Base-by-base conservation (phyloP, 202 grass and related monocot species). In the Cymbopogon flexuosus region DNA sequence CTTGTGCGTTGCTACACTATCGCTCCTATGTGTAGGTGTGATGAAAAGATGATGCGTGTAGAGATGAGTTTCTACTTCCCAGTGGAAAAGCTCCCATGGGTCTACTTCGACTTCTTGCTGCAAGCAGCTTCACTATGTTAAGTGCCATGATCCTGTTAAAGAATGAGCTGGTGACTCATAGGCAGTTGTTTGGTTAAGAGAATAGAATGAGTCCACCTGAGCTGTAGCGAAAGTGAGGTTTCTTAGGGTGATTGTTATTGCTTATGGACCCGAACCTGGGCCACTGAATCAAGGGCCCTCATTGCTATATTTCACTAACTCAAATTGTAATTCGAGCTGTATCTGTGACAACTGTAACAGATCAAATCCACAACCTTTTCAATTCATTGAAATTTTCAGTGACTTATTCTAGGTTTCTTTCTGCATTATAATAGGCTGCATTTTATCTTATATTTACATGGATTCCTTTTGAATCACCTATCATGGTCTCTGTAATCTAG, bases 381-480 rank as follows among this genome's bases (percentile, higher is more conserved):
- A n/a, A 10, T 76, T 72, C 13, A 29, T 6, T 2, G 54, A 58
- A 83, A 36, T 75, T 35, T 73, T 39, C 40, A 2, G 10, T 10
- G 58, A 62, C 2, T 10, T 23, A 51, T 29, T 63, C 23, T 5
- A 54, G 8, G 19, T 15, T 70, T 41, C 29, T 82, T 65, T 35
- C 19, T 18, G 27, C 31, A 63, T 36, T 36, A 36, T 36, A 30
- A n/a, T 21, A 66, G 5, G 37, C 15, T 75, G 31, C 43, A 35
- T 56, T 56, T 21, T 14, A 31, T 75, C 10, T 33, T 76, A 11
- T 79, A 34, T 68, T 80, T 56, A n/a, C 33, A 33, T 46, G 60
- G 73, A 75, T 49, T 75, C 29, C 29, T 72, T 59, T 29, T 60
- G 13, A 80, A 61, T 29, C 5, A 2, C 64, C 67, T 79, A 73